Evolutionary conservation across 495 filamentous ascomycete genomes (phyloP), one percentile per base, ranked within the genome.

Genomic region (Penicillium cosmopolitanum): DNA sequence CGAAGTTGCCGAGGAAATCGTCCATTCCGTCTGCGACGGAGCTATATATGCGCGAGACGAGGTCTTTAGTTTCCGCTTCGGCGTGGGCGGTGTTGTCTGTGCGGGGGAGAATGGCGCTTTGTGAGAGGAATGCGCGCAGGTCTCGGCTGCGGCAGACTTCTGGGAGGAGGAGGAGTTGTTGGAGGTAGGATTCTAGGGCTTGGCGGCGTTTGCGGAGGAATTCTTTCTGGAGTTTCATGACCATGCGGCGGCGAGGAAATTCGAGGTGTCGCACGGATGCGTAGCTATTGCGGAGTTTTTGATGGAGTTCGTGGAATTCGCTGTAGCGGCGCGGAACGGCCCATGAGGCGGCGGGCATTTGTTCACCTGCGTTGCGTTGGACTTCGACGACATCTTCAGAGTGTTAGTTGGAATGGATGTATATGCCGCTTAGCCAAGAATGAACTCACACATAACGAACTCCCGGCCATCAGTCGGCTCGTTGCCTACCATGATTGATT

Each of bases 1-100:
- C 92, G 51, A 98, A 93, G 68, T 96, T 97, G 40, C 96, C 92
- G 3, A 96, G 77, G 60, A 98, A 93, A 63, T 99, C 95, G 74
- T 99, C 96, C 93, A 98, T 96, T 34, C 95, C 96, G 69, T 98
- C 94, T 4, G 94, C 86, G 47, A 99, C 93, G 3, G 93, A 96
- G 71, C 94, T 94, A 75, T 98, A 98, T 46, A 99, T 87, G 15
- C 96, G 85, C 0, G 91, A 91, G 46, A 99, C 93, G 62, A 98
- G 90, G 69, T 98, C 96, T 61, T 90, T 91, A 47, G 87, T 86
- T 66, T 92, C 87, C 38, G 80, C 81, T 54, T 81, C 68, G 76
- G 46, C 53, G 83, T 69, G 66, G 65, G 60, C 90, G 89, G 42
- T 86, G 79, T 65, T 89, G 68, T 48, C 44, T 54, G 77, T 70